Base-by-base conservation (phyloP, 768 basidiomycete species). In the Tulasnella sp. region DNA sequence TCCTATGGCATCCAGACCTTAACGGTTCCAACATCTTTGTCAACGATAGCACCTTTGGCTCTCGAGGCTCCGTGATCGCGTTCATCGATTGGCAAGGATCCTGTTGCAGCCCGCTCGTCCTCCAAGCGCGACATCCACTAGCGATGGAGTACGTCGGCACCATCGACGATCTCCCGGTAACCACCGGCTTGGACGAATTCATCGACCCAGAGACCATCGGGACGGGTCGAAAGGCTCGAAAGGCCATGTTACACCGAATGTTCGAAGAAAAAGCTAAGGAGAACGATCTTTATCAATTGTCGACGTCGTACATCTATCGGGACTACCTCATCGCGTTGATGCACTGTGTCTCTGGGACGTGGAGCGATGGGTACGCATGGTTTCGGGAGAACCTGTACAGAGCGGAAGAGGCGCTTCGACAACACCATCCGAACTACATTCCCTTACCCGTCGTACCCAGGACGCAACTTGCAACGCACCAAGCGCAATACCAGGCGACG, bases 1-100 rank as follows among this genome's bases (percentile, higher is more conserved):
- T 58, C 29, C 61, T 67, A 23, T 67, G 65, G 65, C 66, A 67
- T 45, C 61, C 66, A 21, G 64, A 67, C 51, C 51, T 67, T 8
- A 30, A 61, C 54, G 47, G 44, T n/a, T 27, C 61, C 17, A 66
- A 67, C 29, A 55, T 67, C 23, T 32, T 65, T 21, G 60, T 64
- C 51, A 52, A 63, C 10, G 58, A 38, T 15, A 38, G 34, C 34
- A 38, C 38, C 1, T 51, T 42, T 13, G 48, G 47, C 0, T 42
- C 48, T 3, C 47, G 64, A 7, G 24, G 34, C 5, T 38, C 42
- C 24, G 21, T 66, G n/a, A 41, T 43, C 21, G 65, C 56, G 2
- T 52, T 64, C 45, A 64, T 66, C 50, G 66, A 65, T 49, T 66
- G 66, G 66, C 65, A 65, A 53, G 30, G 52, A 7, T 51, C 59